phyloP scores from a whole-genome alignment of 2,329 filamentous ascomycete genomes.

The Penicillium sp. region DNA sequence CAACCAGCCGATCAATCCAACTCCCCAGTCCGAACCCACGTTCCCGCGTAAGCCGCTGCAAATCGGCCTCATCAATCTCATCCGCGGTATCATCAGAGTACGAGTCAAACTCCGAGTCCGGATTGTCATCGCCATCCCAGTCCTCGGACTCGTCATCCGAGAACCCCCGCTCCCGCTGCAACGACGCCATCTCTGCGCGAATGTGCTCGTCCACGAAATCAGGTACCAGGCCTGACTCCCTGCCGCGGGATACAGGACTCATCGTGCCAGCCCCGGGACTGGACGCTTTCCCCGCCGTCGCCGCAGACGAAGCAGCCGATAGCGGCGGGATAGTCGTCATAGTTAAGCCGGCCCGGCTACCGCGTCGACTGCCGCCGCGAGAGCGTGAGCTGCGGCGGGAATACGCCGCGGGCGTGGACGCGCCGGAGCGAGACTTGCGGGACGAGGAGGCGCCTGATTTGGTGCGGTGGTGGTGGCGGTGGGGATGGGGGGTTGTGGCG shows the following conservation, averaged over 20 bases:
- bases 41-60: constrained; percentile 54
- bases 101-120: constrained; percentile 37
- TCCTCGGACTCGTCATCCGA: constrained; percentile 23
- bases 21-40: constrained; percentile 58
- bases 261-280: constrained; percentile 12
- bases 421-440: constrained; percentile 36
- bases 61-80: constrained; percentile 55
- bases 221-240: constrained; percentile 35
- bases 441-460: constrained; percentile 24
- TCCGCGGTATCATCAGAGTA: constrained; percentile 22
- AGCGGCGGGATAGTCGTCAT: constrained; percentile 34
- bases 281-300: background rate
- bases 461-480: constrained; percentile 29
- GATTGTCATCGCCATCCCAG: constrained; percentile 19
- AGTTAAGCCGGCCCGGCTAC: constrained; percentile 38
- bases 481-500: constrained; percentile 23
- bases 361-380: constrained; percentile 33
- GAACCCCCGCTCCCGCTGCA: constrained; percentile 26
- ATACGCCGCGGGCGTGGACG: constrained; percentile 37
- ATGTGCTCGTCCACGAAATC: constrained; percentile 54
- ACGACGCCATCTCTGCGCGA: constrained; percentile 42
- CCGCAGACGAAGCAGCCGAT: constrained; percentile 6
- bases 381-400: constrained; percentile 40
- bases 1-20: constrained; percentile 60
- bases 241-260: constrained; percentile 20